Evolutionary conservation across 305 asterid genomes (phyloP).

Genomic region (Fraxinus floribunda): DNA sequence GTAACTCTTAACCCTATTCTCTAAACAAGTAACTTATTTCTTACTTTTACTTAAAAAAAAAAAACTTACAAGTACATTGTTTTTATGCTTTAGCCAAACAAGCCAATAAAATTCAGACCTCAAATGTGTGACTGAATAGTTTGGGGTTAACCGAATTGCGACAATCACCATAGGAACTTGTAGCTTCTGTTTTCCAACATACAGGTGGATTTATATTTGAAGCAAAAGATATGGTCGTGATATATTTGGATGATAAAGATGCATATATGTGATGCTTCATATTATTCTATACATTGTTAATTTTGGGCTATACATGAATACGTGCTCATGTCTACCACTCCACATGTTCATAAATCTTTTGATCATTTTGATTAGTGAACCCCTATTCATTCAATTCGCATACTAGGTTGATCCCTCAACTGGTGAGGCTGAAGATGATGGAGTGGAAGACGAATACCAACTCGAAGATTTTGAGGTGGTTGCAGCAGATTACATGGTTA

Average conservation of each 20-base stretch:
- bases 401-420: slow-evolving; percentile 77
- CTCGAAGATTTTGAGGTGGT: slow-evolving; percentile 86
- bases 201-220: background rate
- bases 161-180: background rate
- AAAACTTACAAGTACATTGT: background rate
- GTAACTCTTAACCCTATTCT: background rate
- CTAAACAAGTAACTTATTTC: background rate
- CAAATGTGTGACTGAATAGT: background rate
- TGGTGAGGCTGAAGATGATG: slow-evolving; percentile 91
- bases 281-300: background rate
- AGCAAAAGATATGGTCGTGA: background rate
- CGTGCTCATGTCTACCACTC: background rate
- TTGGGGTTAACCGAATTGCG: background rate
- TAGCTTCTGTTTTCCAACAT: background rate
- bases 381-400: slow-evolving; percentile 13
- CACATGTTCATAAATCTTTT: background rate
- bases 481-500: slow-evolving; percentile 81
- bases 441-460: slow-evolving; percentile 94
- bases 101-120: background rate
- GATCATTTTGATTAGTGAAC: background rate
- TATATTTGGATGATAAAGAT: background rate
- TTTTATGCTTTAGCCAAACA: background rate
- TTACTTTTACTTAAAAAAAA: background rate
- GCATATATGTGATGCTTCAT: background rate
- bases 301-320: background rate